These are phyloP conservation scores for Sarocladiaceae sp. DNA, from an alignment of 2,329 filamentous ascomycete genomes.

Conservation along the genomic window DNA sequence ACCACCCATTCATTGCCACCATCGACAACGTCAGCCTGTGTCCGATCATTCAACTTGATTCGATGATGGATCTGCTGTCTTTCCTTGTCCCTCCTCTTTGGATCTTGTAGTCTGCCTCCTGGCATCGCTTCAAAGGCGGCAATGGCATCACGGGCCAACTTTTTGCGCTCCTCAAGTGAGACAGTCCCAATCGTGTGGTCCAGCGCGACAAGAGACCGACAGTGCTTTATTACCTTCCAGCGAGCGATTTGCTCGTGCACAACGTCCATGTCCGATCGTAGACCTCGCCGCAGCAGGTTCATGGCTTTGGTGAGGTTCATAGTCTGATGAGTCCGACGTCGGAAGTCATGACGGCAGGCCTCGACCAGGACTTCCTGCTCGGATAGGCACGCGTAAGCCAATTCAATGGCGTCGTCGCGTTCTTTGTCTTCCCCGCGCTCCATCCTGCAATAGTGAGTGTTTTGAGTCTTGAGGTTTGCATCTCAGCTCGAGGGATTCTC, in stretches of 20 bases:
- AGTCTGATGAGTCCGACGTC: not conserved
- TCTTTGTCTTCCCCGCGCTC: too few relatives aligned
- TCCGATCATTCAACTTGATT: slow-evolving; percentile 26
- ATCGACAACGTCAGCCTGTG: slow-evolving; percentile 30
- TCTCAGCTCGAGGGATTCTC: too few relatives aligned
- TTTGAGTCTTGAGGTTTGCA: too few relatives aligned
- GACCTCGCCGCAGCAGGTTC: slow-evolving; percentile 6
- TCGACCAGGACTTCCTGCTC: not conserved
- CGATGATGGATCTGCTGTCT: slow-evolving; percentile 23
- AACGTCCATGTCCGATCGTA: not conserved
- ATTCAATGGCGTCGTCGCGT: too few relatives aligned
- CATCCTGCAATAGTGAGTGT: too few relatives aligned
- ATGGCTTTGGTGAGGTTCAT: slow-evolving; percentile 9
- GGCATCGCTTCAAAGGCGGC: slow-evolving; percentile 11
- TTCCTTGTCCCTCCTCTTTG: slow-evolving; percentile 16
- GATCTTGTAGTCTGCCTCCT: slow-evolving; percentile 9
- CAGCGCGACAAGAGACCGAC: slow-evolving; percentile 22
- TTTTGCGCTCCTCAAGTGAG: slow-evolving; percentile 12
- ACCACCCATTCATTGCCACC: slow-evolving; percentile 29
- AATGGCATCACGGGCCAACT: slow-evolving; percentile 19
- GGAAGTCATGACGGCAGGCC: slow-evolving; percentile 1
- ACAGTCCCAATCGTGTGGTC: slow-evolving; percentile 28
- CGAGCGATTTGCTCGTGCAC: not conserved
- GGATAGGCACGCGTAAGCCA: not conserved
- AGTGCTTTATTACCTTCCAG: slow-evolving; percentile 29